phyloP scores from a whole-genome alignment of 202 grass and related monocot species.

The Schoenoplectus tabernaemontani region DNA sequence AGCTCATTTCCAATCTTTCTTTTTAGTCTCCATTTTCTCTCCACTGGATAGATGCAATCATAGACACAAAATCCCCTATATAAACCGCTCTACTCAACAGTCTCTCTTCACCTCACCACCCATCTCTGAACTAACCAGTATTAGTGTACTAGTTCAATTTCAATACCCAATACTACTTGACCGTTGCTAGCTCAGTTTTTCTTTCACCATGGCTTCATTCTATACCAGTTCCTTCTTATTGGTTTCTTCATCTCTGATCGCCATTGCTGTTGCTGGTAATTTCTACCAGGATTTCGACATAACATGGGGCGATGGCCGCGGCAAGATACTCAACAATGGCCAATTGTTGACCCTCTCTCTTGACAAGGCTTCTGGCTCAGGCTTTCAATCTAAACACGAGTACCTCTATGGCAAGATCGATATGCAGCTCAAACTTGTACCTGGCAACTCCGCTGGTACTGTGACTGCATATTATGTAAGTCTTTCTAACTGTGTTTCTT shows the following conservation, averaged over 20 bases:
- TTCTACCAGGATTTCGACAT: slow-evolving; percentile 80
- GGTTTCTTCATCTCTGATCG: slow-evolving; percentile 1
- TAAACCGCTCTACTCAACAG: slow-evolving; percentile 15
- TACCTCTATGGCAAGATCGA: slow-evolving; percentile 95
- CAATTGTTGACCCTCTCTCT: slow-evolving; percentile 58
- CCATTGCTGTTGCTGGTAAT: slow-evolving; percentile 24
- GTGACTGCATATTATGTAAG: slow-evolving; percentile 85
- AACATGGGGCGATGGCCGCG: slow-evolving; percentile 74
- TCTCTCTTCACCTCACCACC: neutral
- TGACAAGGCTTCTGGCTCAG: slow-evolving; percentile 61
- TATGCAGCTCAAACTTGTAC: slow-evolving; percentile 88
- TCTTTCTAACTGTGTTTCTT: neutral
- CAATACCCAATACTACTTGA: neutral
- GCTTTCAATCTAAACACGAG: slow-evolving; percentile 79
- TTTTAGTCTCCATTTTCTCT: neutral
- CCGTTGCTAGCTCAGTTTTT: neutral
- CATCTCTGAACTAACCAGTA: neutral
- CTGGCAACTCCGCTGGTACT: slow-evolving; percentile 88
- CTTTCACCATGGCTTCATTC: slow-evolving; percentile 23
- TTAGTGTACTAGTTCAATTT: neutral
- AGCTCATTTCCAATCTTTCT: slow-evolving; percentile 42
- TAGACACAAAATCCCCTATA: slow-evolving; percentile 25
- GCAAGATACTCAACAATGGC: slow-evolving; percentile 44
- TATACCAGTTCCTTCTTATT: neutral
- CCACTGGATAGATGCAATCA: neutral